phyloP scores from a whole-genome alignment of 345 rosid genomes.

The Heritiera littoralis region DNA sequence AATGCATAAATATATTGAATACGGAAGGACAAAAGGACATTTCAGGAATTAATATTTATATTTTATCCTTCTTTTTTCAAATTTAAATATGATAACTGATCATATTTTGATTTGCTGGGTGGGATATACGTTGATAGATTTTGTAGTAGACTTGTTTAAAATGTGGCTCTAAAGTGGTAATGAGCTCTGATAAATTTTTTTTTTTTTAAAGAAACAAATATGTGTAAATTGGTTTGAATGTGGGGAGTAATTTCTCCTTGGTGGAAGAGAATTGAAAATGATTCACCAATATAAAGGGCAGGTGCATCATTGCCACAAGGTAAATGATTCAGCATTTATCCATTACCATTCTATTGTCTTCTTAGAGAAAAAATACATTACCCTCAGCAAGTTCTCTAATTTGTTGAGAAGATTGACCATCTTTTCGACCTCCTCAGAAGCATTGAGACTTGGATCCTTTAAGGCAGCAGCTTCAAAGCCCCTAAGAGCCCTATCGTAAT shows the following conservation, averaged over 20 bases:
- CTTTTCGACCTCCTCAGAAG: conserved; percentile 57
- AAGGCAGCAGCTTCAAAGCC: conserved; percentile 74
- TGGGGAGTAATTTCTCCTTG: not conserved
- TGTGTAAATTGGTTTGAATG: not conserved
- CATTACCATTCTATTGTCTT: not conserved
- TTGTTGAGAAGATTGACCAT: conserved; percentile 64
- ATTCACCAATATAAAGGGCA: not conserved
- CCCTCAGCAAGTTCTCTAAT: conserved; percentile 54
- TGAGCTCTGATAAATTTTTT: too few relatives aligned
- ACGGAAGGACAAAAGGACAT: not conserved
- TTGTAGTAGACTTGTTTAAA: not conserved
- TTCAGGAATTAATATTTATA: not conserved
- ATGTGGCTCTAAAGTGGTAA: not conserved
- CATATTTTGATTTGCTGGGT: not conserved
- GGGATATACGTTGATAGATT: not conserved
- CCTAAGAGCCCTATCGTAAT: conserved; percentile 71
- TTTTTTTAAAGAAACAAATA: not conserved
- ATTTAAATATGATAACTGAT: not conserved
- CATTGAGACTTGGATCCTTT: conserved; percentile 71
- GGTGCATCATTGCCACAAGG: not conserved
- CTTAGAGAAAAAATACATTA: conserved; percentile 25
- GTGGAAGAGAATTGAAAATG: not conserved
- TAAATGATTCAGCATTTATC: not conserved
- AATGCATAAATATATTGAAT: not conserved
- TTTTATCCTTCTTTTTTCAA: not conserved